Percentiles rank a stretch among this genome's conserved stretches.
Conservation (phyloP, 1,139 yeast species). For the Geotrichum armillariae region DNA sequence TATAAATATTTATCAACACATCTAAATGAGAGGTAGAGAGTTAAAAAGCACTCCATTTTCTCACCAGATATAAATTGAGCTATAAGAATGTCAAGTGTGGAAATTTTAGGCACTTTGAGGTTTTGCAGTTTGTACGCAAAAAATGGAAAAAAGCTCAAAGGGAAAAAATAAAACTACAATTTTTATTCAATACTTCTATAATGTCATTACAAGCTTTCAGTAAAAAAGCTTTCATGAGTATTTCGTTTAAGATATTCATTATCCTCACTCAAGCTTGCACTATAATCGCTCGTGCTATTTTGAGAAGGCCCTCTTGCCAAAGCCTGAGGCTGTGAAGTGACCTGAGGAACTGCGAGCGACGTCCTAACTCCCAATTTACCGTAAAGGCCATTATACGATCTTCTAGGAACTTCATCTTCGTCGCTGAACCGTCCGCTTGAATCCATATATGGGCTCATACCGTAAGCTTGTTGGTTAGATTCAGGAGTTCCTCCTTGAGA, state of each 20-base stretch:
- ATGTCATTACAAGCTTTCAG: slow-evolving; percentile 8
- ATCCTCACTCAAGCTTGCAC: slow-evolving; percentile 3
- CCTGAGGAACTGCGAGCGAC: background rate
- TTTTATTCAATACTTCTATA: no score
- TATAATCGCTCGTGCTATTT: background rate
- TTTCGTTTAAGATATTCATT: slow-evolving; percentile 4
- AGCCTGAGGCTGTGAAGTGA: background rate
- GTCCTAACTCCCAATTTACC: background rate
- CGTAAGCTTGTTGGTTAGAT: background rate
- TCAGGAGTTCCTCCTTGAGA: no score
- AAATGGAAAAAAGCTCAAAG: no score
- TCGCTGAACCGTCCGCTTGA: background rate
- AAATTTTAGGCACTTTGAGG: no score
- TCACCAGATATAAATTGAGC: no score
- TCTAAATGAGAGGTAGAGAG: background rate
- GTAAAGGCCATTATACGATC: background rate
- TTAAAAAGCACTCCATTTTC: no score
- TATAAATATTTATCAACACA: no score
- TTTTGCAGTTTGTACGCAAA: no score
- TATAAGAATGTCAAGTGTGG: no score
- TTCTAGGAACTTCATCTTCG: background rate
- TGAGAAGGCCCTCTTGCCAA: slow-evolving; percentile 1
- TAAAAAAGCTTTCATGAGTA: slow-evolving; percentile 14
- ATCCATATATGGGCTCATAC: background rate
- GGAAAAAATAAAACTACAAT: no score